Evolutionary conservation across 2,329 filamentous ascomycete genomes (phyloP).

Genomic region (Colletotrichum sp.): DNA sequence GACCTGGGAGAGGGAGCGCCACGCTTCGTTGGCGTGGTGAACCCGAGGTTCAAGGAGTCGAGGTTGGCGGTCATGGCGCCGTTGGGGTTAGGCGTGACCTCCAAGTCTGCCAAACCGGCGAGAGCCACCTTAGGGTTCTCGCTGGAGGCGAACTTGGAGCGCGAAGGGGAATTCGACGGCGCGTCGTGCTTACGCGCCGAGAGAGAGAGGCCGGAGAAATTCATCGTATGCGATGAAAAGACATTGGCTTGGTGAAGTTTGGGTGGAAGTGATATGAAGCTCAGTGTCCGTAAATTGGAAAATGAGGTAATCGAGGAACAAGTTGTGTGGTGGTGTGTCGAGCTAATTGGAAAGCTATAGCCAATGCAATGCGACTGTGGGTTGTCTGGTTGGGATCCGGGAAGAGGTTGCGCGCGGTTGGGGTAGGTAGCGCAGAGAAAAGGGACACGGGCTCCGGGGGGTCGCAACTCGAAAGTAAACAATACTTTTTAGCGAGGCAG

Average conservation of each 20-base stretch:
- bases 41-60: background rate
- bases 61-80: background rate
- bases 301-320: background rate
- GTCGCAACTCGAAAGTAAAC: background rate
- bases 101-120: background rate
- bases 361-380: background rate
- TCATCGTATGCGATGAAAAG: background rate
- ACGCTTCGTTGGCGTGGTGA: conserved; percentile 15
- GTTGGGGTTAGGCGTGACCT: background rate
- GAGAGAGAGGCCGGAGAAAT: background rate
- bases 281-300: background rate
- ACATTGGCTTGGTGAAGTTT: background rate
- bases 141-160: background rate
- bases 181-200: background rate
- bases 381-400: background rate
- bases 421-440: background rate
- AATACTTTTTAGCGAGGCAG: background rate
- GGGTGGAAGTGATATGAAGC: background rate
- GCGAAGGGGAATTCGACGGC: background rate
- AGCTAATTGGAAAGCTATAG: conserved; percentile 1
- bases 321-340: background rate
- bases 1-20: background rate
- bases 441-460: background rate
- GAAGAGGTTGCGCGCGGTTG: background rate
- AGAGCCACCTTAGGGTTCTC: background rate